Evolutionary conservation across 2,329 filamentous ascomycete genomes (phyloP).

Genomic region (Capronia americana): DNA sequence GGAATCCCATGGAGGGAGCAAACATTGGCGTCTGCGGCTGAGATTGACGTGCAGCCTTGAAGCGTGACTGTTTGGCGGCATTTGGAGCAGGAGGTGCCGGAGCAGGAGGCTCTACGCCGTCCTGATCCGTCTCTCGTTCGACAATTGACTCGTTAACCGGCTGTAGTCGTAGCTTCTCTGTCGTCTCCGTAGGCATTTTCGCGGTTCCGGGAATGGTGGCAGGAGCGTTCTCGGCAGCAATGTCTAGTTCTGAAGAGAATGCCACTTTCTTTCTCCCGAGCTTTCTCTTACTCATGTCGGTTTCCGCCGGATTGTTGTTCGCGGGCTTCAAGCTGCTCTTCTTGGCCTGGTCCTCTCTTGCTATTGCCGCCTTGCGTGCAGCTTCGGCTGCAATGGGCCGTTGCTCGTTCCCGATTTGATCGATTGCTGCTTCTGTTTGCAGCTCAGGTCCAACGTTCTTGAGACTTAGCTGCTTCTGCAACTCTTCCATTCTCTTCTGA

Average conservation of each 20-base stretch:
- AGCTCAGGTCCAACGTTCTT: conserved; percentile 63
- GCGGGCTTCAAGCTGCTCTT: conserved; percentile 30
- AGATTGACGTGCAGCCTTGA: conserved; percentile 36
- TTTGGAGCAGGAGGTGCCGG: conserved; percentile 38
- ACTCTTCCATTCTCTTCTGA: conserved; percentile 82
- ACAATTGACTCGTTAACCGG: conserved; percentile 52
- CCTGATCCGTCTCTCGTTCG: conserved; percentile 46
- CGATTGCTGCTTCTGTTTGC: conserved; percentile 14
- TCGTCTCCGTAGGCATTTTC: conserved; percentile 8
- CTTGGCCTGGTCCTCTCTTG: conserved; percentile 26
- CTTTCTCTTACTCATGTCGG: conserved; percentile 40
- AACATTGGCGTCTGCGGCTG: conserved; percentile 43
- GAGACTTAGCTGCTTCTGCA: conserved; percentile 76
- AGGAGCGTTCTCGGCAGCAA: conserved; percentile 57
- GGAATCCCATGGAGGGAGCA: conserved; percentile 40
- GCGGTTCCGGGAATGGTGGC: conserved; percentile 24
- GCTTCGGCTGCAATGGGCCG: conserved; percentile 40
- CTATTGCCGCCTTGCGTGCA: conserved; percentile 38
- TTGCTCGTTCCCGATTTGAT: conserved; percentile 9
- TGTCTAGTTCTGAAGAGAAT: conserved; percentile 77
- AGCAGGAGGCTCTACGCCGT: conserved; percentile 34
- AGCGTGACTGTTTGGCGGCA: conserved; percentile 35
- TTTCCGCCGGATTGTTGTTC: conserved; percentile 15
- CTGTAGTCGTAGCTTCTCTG: conserved; percentile 8
- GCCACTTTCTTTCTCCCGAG: conserved; percentile 72